These are phyloP conservation scores for Epichloe uncinata DNA, from an alignment of 2,329 filamentous ascomycete species.

Conservation along the genomic window DNA sequence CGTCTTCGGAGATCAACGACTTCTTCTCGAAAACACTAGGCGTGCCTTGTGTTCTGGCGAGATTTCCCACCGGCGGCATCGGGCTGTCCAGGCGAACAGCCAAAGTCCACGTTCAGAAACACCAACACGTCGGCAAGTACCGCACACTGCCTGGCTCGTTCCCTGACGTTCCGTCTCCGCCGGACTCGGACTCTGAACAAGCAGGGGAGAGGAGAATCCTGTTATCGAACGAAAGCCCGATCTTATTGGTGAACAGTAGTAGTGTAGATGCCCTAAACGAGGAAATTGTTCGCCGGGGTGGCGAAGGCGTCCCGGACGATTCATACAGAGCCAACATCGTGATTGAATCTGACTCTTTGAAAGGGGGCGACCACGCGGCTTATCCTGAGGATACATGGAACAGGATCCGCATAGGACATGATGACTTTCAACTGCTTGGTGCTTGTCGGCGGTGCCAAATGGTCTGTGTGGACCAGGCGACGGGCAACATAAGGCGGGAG, in stretches of 20 bases:
- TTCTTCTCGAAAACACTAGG: conserved; percentile 70
- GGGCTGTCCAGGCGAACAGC: conserved; percentile 51
- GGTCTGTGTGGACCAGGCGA: conserved; percentile 86
- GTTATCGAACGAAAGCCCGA: conserved; percentile 86
- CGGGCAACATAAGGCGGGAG: conserved; percentile 63
- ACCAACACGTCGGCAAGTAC: conserved; percentile 26
- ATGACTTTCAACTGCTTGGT: conserved; percentile 60
- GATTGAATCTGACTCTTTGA: conserved; percentile 31
- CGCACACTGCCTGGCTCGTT: conserved; percentile 38
- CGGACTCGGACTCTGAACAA: conserved; percentile 42
- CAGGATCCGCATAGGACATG: conserved; percentile 48
- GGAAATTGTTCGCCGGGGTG: conserved; percentile 49
- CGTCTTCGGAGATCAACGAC: conserved; percentile 45
- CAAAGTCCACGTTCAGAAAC: conserved; percentile 54
- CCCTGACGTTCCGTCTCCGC: conserved; percentile 38
- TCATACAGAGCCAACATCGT: conserved; percentile 87
- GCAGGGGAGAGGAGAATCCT: conserved; percentile 44
- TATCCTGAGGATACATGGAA: conserved; percentile 77
- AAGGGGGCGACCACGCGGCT: conserved; percentile 30
- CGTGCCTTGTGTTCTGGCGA: conserved; percentile 69
- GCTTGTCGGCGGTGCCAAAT: conserved; percentile 87
- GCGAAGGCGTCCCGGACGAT: conserved; percentile 52
- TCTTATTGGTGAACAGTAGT: conserved; percentile 67
- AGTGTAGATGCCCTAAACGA: conserved; percentile 70
- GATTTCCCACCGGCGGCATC: conserved; percentile 55